Evolutionary conservation across 805 yeast species (phyloP).

Genomic region (Sugiyamaella marilandica): DNA sequence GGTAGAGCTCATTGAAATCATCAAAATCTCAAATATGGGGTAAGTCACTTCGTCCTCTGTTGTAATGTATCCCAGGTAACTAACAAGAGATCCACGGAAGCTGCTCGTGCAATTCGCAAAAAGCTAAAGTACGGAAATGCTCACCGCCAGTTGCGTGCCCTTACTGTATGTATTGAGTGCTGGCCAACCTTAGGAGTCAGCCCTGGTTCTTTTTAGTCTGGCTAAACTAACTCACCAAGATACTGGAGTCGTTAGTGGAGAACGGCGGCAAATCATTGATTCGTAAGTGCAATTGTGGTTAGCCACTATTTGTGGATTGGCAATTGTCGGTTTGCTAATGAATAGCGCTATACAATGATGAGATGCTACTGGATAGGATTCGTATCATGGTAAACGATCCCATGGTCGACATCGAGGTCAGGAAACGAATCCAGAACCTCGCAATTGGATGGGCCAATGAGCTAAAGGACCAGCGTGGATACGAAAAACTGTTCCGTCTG

Average conservation of each 20-base stretch:
- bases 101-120: slow-evolving; percentile 88
- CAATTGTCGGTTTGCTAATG: not conserved
- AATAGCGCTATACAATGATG: slow-evolving; percentile 55
- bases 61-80: not conserved
- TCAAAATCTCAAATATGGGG: slow-evolving; percentile 38
- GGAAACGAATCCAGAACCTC: slow-evolving; percentile 45
- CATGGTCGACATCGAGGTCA: slow-evolving; percentile 40
- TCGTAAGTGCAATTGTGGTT: slow-evolving; percentile 17
- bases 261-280: slow-evolving; percentile 42
- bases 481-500: slow-evolving; percentile 45
- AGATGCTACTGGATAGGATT: slow-evolving; percentile 60
- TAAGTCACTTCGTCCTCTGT: slow-evolving; percentile 12
- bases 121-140: slow-evolving; percentile 77
- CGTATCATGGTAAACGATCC: slow-evolving; percentile 44
- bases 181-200: not conserved
- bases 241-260: slow-evolving; percentile 56
- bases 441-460: slow-evolving; percentile 66
- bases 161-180: slow-evolving; percentile 38
- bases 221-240: slow-evolving; percentile 6
- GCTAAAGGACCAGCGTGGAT: slow-evolving; percentile 45
- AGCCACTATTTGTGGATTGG: not conserved
- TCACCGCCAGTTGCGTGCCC: slow-evolving; percentile 61
- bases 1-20: slow-evolving; percentile 54
- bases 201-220: not conserved
- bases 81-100: slow-evolving; percentile 54